Evolutionary conservation across 129 eudicot species (phyloP), one percentile per base, ranked within the genome.

Genomic region (Solidago caesia): DNA sequence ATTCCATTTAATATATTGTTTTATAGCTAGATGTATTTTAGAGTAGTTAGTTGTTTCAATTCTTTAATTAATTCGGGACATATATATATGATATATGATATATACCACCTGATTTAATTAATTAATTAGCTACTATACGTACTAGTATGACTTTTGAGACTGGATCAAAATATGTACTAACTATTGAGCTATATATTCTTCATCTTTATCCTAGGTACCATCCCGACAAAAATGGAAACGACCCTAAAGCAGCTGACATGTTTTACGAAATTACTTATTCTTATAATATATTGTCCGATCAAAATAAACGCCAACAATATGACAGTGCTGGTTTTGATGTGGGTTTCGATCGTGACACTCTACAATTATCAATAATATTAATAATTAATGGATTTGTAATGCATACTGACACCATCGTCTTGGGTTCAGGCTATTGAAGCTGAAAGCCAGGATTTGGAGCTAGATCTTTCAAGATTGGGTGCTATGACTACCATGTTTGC

Each of bases 401-500:
- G 44, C 72, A 14, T 51, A 56, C 72, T 43, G 60, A 76, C 47
- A 27, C 6, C 7, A 74, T 43, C 76, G 49, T 69, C 48, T 53
- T 75, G 72, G 55, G 41, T 53, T 71, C 70, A 93, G 98, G 98
- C 97, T 68, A 84, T 94, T 82, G 98, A 94, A 82, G 84, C 96
- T 39, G 97, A 85, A 82, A 82, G 76, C 78, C 93, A 88, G 66
- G 99, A 94, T 48, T 80, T 94, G 76, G 97, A 94, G 87, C 85
- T 94, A 8, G 99, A 94, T 81, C 97, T 94, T 80, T 94, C 99
- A 63, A 94, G 93, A 85, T 84, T 94, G 83, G 99, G 99, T 86
- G 79, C 99, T 72, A 88, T 94, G 72, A 88, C 87, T 72, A 94
- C 99, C 67, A 77, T 94, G 91, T 84, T 94, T 87, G 99, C 99